Evolutionary conservation across 345 rosid species (phyloP).

Genomic region (Triadica sebifera): DNA sequence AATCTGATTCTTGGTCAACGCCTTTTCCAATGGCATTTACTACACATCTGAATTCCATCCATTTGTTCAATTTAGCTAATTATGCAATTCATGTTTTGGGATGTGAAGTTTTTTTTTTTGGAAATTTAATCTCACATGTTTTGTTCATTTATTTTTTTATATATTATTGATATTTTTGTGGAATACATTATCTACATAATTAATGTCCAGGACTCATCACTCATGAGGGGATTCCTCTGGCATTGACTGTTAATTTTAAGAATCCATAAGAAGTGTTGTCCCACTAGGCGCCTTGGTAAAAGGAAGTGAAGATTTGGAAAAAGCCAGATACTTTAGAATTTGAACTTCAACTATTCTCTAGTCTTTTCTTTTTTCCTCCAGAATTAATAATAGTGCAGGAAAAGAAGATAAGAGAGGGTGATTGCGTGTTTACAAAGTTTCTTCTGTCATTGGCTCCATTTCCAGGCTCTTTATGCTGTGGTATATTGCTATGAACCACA

Average conservation of each 20-base stretch:
- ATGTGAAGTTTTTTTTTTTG: too few relatives aligned
- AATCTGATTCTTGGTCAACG: slow-evolving; percentile 1
- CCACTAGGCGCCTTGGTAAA: neutral
- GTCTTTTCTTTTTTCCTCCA: neutral
- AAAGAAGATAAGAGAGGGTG: too few relatives aligned
- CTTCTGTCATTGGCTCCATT: too few relatives aligned
- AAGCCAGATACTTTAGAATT: neutral
- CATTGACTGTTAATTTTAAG: neutral
- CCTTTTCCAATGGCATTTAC: neutral
- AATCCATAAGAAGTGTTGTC: neutral
- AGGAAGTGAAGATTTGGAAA: neutral
- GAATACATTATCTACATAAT: neutral
- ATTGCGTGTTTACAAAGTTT: too few relatives aligned
- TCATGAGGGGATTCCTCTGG: neutral
- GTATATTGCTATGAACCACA: too few relatives aligned
- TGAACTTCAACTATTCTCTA: neutral
- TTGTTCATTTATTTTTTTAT: neutral
- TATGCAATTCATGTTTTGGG: slow-evolving; percentile 1
- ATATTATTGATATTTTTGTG: neutral
- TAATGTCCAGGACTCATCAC: neutral
- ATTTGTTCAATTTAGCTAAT: neutral
- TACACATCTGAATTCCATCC: neutral
- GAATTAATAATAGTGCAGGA: too few relatives aligned
- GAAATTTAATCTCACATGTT: too few relatives aligned
- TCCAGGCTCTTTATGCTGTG: too few relatives aligned